phyloP scores from a whole-genome alignment of 371 early-diverging fungal genomes.

The Choanephora cucurbitarum region DNA sequence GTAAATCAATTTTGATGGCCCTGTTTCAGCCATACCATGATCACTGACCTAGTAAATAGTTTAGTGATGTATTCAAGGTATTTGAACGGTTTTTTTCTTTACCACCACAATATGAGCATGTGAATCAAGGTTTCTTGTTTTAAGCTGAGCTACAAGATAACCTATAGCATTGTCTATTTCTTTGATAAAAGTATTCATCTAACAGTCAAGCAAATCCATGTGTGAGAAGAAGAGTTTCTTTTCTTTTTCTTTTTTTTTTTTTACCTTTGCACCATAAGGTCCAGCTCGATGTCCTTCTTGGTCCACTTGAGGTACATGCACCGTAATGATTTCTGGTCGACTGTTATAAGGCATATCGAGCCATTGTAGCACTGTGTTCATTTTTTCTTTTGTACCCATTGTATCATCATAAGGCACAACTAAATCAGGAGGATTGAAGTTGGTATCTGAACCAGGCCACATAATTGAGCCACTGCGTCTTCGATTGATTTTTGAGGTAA shows the following conservation, averaged over 20 bases:
- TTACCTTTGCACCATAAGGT: conserved; percentile 63
- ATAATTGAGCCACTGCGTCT: conserved; percentile 73
- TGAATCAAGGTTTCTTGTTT: conserved; percentile 56
- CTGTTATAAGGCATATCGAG: conserved; percentile 67
- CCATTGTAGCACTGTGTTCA: conserved; percentile 72
- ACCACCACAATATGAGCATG: conserved; percentile 84
- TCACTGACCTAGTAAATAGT: conserved; percentile 68
- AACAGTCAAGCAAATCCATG: background rate
- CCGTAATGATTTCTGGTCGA: conserved; percentile 76
- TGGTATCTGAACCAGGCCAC: conserved; percentile 88
- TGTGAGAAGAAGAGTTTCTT: too few relatives aligned
- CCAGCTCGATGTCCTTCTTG: conserved; percentile 79
- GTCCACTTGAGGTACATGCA: conserved; percentile 87
- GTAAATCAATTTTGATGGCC: conserved; percentile 62
- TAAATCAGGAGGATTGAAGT: conserved; percentile 65
- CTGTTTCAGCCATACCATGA: conserved; percentile 85
- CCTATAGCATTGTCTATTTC: conserved; percentile 71
- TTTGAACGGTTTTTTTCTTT: background rate
- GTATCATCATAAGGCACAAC: conserved; percentile 55
- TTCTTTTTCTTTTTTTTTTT: conserved; percentile 8
- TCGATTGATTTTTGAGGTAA: conserved; percentile 73
- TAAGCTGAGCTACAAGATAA: conserved; percentile 58
- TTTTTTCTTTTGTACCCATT: conserved; percentile 57
- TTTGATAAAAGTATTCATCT: conserved; percentile 63
- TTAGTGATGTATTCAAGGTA: background rate